A percentile compares a stretch with the other conserved stretches of the same genome.
Conservation (phyloP, 2,329 filamentous ascomycete species). For the Pyrenochaeta sp. region DNA sequence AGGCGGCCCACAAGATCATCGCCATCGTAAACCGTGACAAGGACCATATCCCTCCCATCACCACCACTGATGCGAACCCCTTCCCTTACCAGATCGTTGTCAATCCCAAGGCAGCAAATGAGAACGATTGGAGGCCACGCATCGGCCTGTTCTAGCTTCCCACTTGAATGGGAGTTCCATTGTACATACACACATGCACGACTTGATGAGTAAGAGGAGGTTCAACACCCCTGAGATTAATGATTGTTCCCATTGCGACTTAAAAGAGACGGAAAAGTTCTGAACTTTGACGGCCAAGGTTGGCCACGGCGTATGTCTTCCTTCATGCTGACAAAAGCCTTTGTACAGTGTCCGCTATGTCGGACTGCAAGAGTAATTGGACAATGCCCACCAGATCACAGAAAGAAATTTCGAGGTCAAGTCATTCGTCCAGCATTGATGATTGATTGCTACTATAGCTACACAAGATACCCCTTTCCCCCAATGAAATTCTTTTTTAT, state of each 20-base stretch:
- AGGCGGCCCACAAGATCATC: slow-evolving; percentile 88
- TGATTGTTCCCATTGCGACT: slow-evolving; percentile 4
- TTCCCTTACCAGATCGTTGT: slow-evolving; percentile 94
- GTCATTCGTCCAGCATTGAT: slow-evolving; percentile 13
- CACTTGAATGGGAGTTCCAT: too few species aligned
- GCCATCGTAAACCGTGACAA: slow-evolving; percentile 87
- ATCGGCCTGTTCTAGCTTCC: slow-evolving; percentile 69
- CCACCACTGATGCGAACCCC: slow-evolving; percentile 87
- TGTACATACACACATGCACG: slow-evolving; percentile 30
- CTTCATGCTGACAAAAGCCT: slow-evolving; percentile 20
- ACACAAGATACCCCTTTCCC: slow-evolving; percentile 41
- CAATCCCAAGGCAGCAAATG: slow-evolving; percentile 73
- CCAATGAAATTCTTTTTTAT: slow-evolving; percentile 24
- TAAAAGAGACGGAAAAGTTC: slow-evolving; percentile 31
- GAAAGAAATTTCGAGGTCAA: slow-evolving; percentile 1
- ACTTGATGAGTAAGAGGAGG: slow-evolving; percentile 15
- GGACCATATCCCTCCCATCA: slow-evolving; percentile 96
- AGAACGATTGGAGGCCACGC: slow-evolving; percentile 75
- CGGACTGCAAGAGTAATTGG: slow-evolving; percentile 17
- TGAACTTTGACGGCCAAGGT: too few species aligned
- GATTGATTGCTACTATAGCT: slow-evolving; percentile 23
- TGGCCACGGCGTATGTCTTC: too few species aligned
- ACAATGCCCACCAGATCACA: slow-evolving; percentile 6
- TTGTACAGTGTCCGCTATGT: slow-evolving; percentile 37
- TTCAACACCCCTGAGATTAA: slow-evolving; percentile 31